Evolutionary conservation across 2,329 filamentous ascomycete species (phyloP).

Genomic region (Scolecobasidium constrictum): DNA sequence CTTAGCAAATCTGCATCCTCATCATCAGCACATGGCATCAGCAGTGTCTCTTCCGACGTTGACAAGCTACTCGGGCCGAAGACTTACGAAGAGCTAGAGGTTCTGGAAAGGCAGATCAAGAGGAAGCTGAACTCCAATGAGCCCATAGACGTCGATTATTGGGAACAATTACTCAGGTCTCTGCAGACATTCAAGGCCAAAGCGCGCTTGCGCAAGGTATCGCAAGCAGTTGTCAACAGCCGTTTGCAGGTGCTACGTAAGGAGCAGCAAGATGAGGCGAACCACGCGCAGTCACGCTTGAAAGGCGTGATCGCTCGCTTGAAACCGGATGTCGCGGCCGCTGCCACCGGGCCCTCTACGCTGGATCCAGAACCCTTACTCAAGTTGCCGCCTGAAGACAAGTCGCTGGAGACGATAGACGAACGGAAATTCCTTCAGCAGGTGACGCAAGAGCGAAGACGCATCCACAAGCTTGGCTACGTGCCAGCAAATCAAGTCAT

Average conservation of each 20-base stretch:
- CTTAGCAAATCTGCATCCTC: conserved; percentile 52
- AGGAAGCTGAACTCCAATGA: conserved; percentile 80
- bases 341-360: conserved; percentile 10
- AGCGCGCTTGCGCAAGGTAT: conserved; percentile 69
- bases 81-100: conserved; percentile 73
- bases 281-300: conserved; percentile 29
- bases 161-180: conserved; percentile 82
- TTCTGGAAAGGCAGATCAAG: conserved; percentile 76
- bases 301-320: conserved; percentile 31
- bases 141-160: conserved; percentile 92
- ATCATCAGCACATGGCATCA: conserved; percentile 63
- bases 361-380: conserved; percentile 57
- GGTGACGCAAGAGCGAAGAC: conserved; percentile 46
- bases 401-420: conserved; percentile 44
- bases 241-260: conserved; percentile 56
- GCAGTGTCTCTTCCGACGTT: conserved; percentile 75
- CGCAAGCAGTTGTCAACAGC: conserved; percentile 61
- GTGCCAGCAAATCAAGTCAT: conserved; percentile 46
- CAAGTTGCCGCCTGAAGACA: conserved; percentile 54
- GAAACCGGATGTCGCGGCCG: conserved; percentile 20
- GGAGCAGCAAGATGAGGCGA: conserved; percentile 58
- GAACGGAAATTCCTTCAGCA: conserved; percentile 48
- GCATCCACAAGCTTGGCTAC: conserved; percentile 53
- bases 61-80: conserved; percentile 81
- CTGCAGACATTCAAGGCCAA: conserved; percentile 86